These are phyloP conservation scores for Neurospora sp. DNA, from an alignment of 2,329 filamentous ascomycete genomes.

Conservation along the genomic window DNA sequence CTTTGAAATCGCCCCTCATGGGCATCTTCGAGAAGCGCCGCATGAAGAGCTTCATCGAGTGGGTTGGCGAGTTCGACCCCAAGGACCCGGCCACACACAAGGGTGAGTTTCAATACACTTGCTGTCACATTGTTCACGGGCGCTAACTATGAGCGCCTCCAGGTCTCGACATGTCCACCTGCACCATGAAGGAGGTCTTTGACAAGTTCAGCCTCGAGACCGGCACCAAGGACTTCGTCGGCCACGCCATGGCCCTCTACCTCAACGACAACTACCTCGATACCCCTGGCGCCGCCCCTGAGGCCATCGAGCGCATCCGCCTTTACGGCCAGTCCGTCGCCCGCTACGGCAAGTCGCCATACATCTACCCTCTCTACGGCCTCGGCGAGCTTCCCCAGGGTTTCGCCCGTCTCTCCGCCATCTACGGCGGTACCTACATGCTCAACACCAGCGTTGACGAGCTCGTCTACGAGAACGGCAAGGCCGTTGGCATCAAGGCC, in stretches of 20 bases:
- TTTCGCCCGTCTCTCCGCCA: conserved; percentile 92
- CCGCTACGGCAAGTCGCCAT: conserved; percentile 94
- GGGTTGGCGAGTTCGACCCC: conserved; percentile 77
- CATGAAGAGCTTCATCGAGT: conserved; percentile 94
- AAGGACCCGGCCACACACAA: conserved; percentile 82
- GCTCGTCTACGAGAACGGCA: conserved; percentile 71
- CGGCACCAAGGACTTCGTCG: conserved; percentile 87
- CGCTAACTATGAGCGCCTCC: conserved; percentile 2
- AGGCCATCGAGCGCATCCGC: conserved; percentile 83
- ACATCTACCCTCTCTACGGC: conserved; percentile 98
- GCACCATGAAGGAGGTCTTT: conserved; percentile 97
- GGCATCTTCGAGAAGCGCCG: conserved; percentile 95
- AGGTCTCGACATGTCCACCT: conserved; percentile 71
- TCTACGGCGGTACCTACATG: conserved; percentile 99
- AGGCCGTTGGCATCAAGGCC: conserved; percentile 92
- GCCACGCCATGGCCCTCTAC: conserved; percentile 96
- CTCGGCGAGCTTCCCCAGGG: conserved; percentile 95
- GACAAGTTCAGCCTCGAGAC: conserved; percentile 94
- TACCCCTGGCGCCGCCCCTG: conserved; percentile 61
- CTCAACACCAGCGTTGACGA: conserved; percentile 93
- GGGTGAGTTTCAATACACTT: conserved; percentile 44
- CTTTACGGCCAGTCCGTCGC: conserved; percentile 97
- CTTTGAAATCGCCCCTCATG: conserved; percentile 87
- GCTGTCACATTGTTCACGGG: neutral
- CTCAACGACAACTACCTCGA: conserved; percentile 81